phyloP scores from a whole-genome alignment of 176 grass and related monocot genomes.

The Oryza brachyantha region DNA sequence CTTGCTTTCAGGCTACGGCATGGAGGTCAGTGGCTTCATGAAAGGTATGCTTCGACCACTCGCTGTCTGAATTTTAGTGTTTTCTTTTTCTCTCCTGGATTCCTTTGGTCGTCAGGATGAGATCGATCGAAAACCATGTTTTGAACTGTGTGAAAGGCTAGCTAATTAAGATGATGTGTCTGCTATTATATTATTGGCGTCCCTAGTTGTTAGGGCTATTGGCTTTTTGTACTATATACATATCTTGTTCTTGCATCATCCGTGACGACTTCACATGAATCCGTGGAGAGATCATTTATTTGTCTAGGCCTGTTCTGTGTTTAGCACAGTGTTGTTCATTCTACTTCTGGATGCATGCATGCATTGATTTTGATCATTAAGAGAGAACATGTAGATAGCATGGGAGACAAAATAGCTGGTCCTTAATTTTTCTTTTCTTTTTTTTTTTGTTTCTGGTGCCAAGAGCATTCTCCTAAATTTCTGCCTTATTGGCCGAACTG shows the following conservation, averaged over 20 bases:
- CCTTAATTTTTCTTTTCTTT: not conserved
- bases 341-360: slow-evolving; percentile 20
- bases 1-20: slow-evolving; percentile 72
- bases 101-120: not conserved
- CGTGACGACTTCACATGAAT: slow-evolving; percentile 31
- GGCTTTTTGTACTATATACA: not conserved
- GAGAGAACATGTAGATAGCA: not conserved
- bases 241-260: not conserved
- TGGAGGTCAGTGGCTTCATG: slow-evolving; percentile 94
- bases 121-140: not conserved
- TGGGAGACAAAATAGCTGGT: not conserved
- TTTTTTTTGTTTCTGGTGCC: not conserved
- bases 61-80: not conserved
- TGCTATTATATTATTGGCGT: not conserved
- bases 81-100: too few relatives aligned
- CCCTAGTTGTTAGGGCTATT: not conserved
- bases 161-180: slow-evolving; percentile 8
- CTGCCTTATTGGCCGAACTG: not conserved
- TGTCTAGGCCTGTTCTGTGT: not conserved
- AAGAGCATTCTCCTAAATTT: not conserved
- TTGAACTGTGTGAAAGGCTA: not conserved
- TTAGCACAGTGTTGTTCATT: not conserved
- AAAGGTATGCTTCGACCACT: slow-evolving; percentile 46
- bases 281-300: not conserved
- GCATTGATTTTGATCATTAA: not conserved